phyloP scores from a whole-genome alignment of 352 stramenopile species.

The Pythium myriotylum region DNA sequence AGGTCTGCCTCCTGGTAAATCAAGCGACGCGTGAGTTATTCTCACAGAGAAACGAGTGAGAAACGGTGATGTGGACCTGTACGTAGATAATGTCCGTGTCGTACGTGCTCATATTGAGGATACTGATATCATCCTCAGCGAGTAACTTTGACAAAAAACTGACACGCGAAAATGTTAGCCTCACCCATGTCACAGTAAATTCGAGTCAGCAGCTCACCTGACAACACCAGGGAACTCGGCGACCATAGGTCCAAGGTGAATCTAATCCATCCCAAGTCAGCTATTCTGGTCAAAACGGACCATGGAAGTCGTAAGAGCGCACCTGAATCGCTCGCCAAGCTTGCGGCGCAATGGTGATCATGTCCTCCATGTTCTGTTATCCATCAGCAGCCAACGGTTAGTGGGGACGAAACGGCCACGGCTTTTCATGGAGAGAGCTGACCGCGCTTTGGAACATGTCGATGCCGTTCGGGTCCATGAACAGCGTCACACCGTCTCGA shows the following conservation, averaged over 20 bases:
- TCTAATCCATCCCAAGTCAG: constrained; percentile 36
- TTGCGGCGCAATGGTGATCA: constrained; percentile 73
- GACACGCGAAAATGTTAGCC: neutral
- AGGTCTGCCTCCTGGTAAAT: constrained; percentile 60
- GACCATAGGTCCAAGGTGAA: constrained; percentile 85
- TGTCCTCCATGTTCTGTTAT: constrained; percentile 56
- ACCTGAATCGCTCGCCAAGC: constrained; percentile 84
- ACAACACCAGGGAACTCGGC: constrained; percentile 84
- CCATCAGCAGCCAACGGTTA: no score
- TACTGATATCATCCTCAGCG: constrained; percentile 84
- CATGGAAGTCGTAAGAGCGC: neutral
- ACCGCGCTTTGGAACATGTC: constrained; percentile 82
- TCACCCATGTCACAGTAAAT: neutral
- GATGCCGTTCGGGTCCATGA: constrained; percentile 83
- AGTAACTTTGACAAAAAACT: constrained; percentile 85
- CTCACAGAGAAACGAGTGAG: neutral
- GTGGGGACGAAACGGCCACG: neutral
- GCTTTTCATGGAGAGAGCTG: constrained; percentile 12
- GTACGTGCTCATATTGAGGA: constrained; percentile 91
- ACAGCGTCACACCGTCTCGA: constrained; percentile 74
- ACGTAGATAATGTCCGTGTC: constrained; percentile 90
- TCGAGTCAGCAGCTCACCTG: constrained; percentile 26
- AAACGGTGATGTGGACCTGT: constrained; percentile 33
- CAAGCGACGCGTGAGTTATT: neutral
- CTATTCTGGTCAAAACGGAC: neutral